Evolutionary conservation across 2,329 filamentous ascomycete species (phyloP), one percentile per base, ranked within the genome.

Genomic region (Sphaerostilbella broomeana): DNA sequence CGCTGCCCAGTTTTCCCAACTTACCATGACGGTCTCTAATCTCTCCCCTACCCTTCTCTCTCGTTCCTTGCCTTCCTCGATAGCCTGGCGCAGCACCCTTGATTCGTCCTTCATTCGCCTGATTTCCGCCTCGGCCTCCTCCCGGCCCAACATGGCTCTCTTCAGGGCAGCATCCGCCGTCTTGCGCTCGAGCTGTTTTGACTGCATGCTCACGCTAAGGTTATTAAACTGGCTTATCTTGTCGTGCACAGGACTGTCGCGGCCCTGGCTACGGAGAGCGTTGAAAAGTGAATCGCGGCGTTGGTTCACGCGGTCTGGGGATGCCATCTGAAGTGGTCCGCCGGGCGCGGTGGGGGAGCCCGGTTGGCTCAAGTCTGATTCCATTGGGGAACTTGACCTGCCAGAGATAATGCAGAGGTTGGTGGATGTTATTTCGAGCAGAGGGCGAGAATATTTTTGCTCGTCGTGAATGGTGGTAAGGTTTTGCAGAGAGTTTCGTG

Each of bases 171-270:
- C 77, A 49, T 82, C 79, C 50, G 75, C 78, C 33, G 69, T 77
- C 60, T 76, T 81, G 51, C 77, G 72, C 57, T 81, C 78, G 38
- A 79, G 63, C 33, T 77, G 71, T 52, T 77, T 79, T 22, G 73
- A 72, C 58, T 74, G 68, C 48, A 70, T 63, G 42, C 80, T 73
- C 30, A 86, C 68, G 42, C 73, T 73, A 24, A 86, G 68, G 42
- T 70, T 75, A 64, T 86, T 84, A 61, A 86, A 86, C 59, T 84
- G 82, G 54, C 76, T 79, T 46, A 85, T 81, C 54, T 79, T 77
- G 44, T 81, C 76, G 50, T 79, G 69, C 5, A 84, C 78, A 16
- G 76, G 75, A 51, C 74, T 77, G 45, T 78, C 75, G 47, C 76
- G 70, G 41, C 61, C 61, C 42, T 63, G 64, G 53, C 44, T 55